phyloP scores from a whole-genome alignment of 805 yeast species.

The Wickerhamomyces xylosicus region DNA sequence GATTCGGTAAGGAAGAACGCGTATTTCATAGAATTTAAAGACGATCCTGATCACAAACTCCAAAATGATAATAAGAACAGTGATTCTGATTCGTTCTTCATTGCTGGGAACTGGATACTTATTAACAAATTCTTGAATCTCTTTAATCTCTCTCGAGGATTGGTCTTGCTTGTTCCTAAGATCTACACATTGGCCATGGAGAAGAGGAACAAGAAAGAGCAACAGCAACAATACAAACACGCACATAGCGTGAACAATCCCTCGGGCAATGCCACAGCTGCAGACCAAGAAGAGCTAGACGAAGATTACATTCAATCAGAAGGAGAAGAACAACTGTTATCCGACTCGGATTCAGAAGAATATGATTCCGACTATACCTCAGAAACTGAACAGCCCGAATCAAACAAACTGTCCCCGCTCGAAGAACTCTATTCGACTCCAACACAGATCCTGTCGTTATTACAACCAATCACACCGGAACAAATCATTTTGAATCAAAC shows the following conservation, averaged over 20 bases:
- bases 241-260: background rate
- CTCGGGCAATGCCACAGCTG: background rate
- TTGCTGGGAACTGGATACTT: constrained; percentile 6
- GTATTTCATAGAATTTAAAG: constrained; percentile 16
- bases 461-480: constrained; percentile 20
- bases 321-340: constrained; percentile 21
- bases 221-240: background rate
- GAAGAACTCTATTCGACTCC: constrained; percentile 12
- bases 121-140: constrained; percentile 7
- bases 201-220: background rate
- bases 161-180: background rate
- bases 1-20: constrained; percentile 5
- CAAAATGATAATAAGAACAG: background rate
- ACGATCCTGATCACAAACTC: constrained; percentile 10
- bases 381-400: constrained; percentile 10
- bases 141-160: constrained; percentile 5
- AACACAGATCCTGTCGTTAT: constrained; percentile 16
- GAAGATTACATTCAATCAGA: constrained; percentile 25
- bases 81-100: constrained; percentile 1
- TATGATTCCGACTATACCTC: constrained; percentile 22
- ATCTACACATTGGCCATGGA: background rate
- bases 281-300: constrained; percentile 11
- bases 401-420: constrained; percentile 1
- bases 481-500: constrained; percentile 8
- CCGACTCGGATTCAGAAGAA: constrained; percentile 19